Evolutionary conservation across 495 filamentous ascomycete species (phyloP), one percentile per base, ranked within the genome.

Genomic region (Penicillium bovifimosum): DNA sequence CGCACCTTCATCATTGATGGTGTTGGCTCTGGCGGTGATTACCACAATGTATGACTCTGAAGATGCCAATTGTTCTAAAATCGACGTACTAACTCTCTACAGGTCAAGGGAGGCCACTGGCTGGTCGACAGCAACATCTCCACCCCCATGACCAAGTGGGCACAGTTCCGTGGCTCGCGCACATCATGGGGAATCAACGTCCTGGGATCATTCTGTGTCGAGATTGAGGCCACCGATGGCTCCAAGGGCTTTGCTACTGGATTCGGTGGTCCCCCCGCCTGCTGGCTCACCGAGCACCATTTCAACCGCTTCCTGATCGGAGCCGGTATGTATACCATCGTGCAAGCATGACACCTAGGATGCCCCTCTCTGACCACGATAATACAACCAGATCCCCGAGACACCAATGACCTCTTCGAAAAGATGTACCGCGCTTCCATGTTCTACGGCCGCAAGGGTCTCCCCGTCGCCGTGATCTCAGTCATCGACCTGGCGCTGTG

Each of bases 121-220:
- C 73, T 96, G 58, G 84, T 96, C 60, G 91, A 96, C 67, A 84
- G 86, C 51, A 84, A 88, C 52, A 96, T 96, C 64, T 87, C 91
- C 0, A 96, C 88, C 11, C 91, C 91, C 0, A 95, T 92, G 81
- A 91, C 90, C 34, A 74, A 80, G 61, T 96, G 89, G 80, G 86
- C 90, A 52, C 74, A 92, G 58, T 96, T 95, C 69, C 82, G 90
- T 41, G 79, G 84, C 38, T 95, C 90, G 31, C 76, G 91, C 47
- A 95, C 90, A 34, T 91, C 86, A 59, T 96, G 90, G 90, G 91
- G 91, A 24, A 96, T 96, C 77, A 96, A 96, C 58, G 91, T 96
- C 8, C 69, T 96, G 52, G 91, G 91, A 16, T 95, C 90, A 2
- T 95, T 96, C 75, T 91, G 87, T 55, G 81, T 96, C n/a, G 90